Evolutionary conservation across 2,329 filamentous ascomycete genomes (phyloP), one percentile per base, ranked within the genome.

Genomic region (Cladosporium sp.): DNA sequence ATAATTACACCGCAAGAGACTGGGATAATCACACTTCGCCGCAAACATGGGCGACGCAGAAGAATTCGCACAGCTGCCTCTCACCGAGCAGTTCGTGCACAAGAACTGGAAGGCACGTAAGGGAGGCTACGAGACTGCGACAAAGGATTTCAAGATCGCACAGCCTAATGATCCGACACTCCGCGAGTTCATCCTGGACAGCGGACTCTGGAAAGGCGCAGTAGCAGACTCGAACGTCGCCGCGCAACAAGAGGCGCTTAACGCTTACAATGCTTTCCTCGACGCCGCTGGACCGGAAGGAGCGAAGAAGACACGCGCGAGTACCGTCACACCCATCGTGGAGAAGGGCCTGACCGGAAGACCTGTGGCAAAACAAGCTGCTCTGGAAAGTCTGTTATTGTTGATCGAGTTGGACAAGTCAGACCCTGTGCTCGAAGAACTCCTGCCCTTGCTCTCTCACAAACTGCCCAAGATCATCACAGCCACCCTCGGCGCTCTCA

Each of bases 21-120:
- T 28, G 49, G 24, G 15, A 44, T 12, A 11, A 32, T 21, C 18
- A 30, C 18, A 55, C 52, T 21, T 11, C 21, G 28, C 32, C 41
- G 49, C 68, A 67, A 75, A 65, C 73, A 96, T 96, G 92, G 91
- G 90, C 66, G 92, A 96, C 71, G 91, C 94, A 79, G 91, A 93
- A 76, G 92, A 96, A 78, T 94, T 90, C 78, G 90, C 88, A 80
- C 87, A 90, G 70, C 82, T 96, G 68, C 90, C 92, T 52, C 80
- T 96, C 65, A 83, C 88, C 54, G 92, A 96, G 70, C 88, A 92
- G 76, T 96, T 93, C 80, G 83, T 86, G 64, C 92, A 96, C 83
- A 96, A 96, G 90, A 87, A 91, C 75, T 99, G 95, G 95, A 99
- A 99, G 85, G 93, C 96, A 51, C 88, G 95, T 75, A 99, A 99